Evolutionary conservation across 169 alveolate species (phyloP), one percentile per base, ranked within the genome.

Genomic region (Plasmodium falciparum): DNA sequence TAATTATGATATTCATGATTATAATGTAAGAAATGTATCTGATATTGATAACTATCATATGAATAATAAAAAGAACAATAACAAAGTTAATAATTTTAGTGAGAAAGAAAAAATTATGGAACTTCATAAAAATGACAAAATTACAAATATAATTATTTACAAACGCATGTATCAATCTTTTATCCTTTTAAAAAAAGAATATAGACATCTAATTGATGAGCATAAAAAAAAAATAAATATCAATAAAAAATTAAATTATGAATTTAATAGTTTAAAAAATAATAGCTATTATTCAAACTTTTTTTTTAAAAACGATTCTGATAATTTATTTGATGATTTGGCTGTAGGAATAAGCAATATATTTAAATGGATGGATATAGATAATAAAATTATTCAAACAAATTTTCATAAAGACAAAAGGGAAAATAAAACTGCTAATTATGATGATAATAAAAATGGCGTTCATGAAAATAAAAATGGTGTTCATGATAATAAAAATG

Each of bases 111-210:
- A 65, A 86, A 61, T 86, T 12, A 71, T 49, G 22, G 88, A 86
- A 50, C 15, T 86, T 54, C 43, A 72, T 22, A 86, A 66, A 63
- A 86, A 86, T 66, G 58, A 66, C 45, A 86, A 72, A 49, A n/a
- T n/a, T 22, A 70, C 86, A 5, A 86, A 86, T 72, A 72, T 86
- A 58, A 72, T 24, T 17, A 61, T 86, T 13, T 86, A 86, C 56
- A 86, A 20, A 13, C 92, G 92, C 26, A 72, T 86, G 76, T 86
- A 86, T 45, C 92, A 86, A 59, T 86, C 92, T 9, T 86, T 71
- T 39, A 61, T 70, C 9, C 43, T 66, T 20, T 62, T 86, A 17
- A 72, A 73, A 33, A 86, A 49, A 45, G 92, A 86, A 33, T 58
- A 86, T n/a, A 70, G 33, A n/a, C 76, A 63, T 45, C 20, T 86